Evolutionary conservation across 495 filamentous ascomycete species (phyloP).

Genomic region (Penicillium odoratum): DNA sequence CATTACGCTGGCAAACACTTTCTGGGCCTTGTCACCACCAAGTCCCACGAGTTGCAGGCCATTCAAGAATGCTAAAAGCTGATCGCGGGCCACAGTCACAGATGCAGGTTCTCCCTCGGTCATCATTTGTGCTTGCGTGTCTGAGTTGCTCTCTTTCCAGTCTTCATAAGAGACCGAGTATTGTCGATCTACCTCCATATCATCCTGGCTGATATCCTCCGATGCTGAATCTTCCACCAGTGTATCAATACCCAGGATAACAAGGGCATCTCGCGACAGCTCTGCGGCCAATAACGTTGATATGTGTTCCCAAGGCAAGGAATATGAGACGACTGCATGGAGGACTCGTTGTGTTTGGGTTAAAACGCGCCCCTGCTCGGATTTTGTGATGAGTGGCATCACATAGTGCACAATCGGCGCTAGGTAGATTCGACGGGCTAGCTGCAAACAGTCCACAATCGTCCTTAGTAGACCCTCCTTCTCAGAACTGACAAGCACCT

Average conservation of each 20-base stretch:
- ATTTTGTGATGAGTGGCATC: slow-evolving; percentile 29
- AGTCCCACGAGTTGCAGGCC: slow-evolving; percentile 70
- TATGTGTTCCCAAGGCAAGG: slow-evolving; percentile 53
- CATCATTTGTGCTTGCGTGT: slow-evolving; percentile 37
- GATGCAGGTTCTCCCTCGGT: slow-evolving; percentile 33
- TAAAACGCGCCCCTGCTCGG: slow-evolving; percentile 38
- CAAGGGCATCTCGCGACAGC: slow-evolving; percentile 50
- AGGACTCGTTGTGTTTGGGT: slow-evolving; percentile 58
- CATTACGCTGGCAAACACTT: slow-evolving; percentile 75
- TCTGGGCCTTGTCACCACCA: slow-evolving; percentile 71
- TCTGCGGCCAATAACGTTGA: slow-evolving; percentile 53
- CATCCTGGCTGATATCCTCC: slow-evolving; percentile 26
- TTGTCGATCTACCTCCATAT: slow-evolving; percentile 40
- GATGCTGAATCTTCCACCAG: slow-evolving; percentile 22
- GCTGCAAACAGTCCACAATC: slow-evolving; percentile 43
- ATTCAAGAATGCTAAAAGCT: slow-evolving; percentile 57
- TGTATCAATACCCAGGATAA: slow-evolving; percentile 57
- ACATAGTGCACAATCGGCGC: slow-evolving; percentile 45
- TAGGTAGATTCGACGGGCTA: slow-evolving; percentile 49
- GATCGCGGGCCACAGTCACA: slow-evolving; percentile 48
- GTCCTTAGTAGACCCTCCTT: slow-evolving; percentile 35
- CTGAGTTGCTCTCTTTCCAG: slow-evolving; percentile 35
- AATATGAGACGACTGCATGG: slow-evolving; percentile 65
- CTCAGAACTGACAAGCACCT: slow-evolving; percentile 32
- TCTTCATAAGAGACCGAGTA: slow-evolving; percentile 41